Evolutionary conservation across 2,329 filamentous ascomycete genomes (phyloP).

Genomic region (Piedraia hortae): DNA sequence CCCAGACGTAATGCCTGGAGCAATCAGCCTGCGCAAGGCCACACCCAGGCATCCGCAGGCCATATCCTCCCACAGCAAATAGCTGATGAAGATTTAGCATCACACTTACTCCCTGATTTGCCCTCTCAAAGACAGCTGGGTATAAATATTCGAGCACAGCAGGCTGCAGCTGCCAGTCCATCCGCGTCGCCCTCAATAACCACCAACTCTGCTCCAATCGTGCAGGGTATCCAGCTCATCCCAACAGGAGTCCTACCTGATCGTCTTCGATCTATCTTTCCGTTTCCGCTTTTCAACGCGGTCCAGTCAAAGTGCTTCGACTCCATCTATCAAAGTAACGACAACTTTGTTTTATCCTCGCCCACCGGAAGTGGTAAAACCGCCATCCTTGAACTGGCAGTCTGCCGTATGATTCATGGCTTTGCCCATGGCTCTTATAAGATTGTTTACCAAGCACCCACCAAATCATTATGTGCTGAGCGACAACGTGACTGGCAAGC

Average conservation of each 20-base stretch:
- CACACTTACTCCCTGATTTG: too few relatives aligned
- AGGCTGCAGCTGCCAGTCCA: too few relatives aligned
- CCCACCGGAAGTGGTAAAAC: slow-evolving; percentile 76
- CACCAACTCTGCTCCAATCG: too few relatives aligned
- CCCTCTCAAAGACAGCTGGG: too few relatives aligned
- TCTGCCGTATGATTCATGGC: slow-evolving; percentile 38
- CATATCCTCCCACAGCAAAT: too few relatives aligned
- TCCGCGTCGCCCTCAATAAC: too few relatives aligned
- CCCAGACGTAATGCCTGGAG: too few relatives aligned
- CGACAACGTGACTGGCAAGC: slow-evolving; percentile 47
- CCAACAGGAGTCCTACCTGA: slow-evolving; percentile 36
- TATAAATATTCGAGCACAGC: too few relatives aligned
- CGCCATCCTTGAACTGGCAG: slow-evolving; percentile 51
- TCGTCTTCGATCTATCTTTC: slow-evolving; percentile 39
- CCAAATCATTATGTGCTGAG: slow-evolving; percentile 58
- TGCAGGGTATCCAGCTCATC: slow-evolving; percentile 33
- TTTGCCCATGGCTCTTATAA: slow-evolving; percentile 38
- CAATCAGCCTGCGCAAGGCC: too few relatives aligned
- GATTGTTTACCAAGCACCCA: slow-evolving; percentile 62
- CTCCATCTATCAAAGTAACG: slow-evolving; percentile 33
- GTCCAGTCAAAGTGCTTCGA: slow-evolving; percentile 58
- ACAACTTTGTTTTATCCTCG: slow-evolving; percentile 56
- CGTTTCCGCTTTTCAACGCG: slow-evolving; percentile 51
- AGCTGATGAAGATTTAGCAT: too few relatives aligned
- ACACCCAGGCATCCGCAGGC: too few relatives aligned